These are phyloP conservation scores for Pestalotiopsis sp. DNA, from an alignment of 2,329 filamentous ascomycete genomes.

Conservation along the genomic window DNA sequence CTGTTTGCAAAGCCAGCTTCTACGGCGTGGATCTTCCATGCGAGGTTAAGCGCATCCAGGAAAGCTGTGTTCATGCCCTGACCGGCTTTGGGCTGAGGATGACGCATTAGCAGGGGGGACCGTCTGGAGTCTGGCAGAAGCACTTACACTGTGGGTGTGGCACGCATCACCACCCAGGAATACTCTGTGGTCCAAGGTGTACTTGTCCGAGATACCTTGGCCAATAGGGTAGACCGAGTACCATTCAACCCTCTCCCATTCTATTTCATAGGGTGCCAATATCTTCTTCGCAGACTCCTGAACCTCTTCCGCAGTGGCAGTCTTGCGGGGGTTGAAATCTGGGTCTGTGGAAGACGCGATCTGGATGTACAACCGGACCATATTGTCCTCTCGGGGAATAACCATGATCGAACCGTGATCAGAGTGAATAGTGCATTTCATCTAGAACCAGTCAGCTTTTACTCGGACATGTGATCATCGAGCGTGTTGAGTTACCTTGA, in stretches of 20 bases:
- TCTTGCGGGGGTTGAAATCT: conserved; percentile 64
- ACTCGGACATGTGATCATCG: neutral
- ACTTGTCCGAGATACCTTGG: conserved; percentile 70
- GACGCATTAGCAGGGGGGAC: conserved; percentile 11
- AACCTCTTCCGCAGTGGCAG: conserved; percentile 65
- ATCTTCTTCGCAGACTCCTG: conserved; percentile 68
- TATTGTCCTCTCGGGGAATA: conserved; percentile 71
- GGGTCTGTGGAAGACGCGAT: conserved; percentile 63
- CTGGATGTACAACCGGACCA: conserved; percentile 73
- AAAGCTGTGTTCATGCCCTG: conserved; percentile 84
- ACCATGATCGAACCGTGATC: conserved; percentile 77
- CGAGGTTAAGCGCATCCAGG: conserved; percentile 82
- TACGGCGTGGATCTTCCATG: conserved; percentile 95
- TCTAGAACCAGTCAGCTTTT: conserved; percentile 53
- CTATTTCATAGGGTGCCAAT: conserved; percentile 66
- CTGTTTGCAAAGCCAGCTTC: conserved; percentile 80
- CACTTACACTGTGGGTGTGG: conserved; percentile 72
- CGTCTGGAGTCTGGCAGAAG: neutral
- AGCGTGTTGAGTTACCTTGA: conserved; percentile 55
- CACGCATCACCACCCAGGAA: conserved; percentile 80
- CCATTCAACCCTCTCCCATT: conserved; percentile 72
- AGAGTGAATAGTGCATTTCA: conserved; percentile 78
- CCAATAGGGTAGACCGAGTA: conserved; percentile 79
- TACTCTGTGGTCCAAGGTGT: conserved; percentile 69
- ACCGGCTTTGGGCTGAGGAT: conserved; percentile 71